These are phyloP conservation scores for Cercospora berteroae DNA, from an alignment of 2,329 filamentous ascomycete genomes.

Conservation along the genomic window DNA sequence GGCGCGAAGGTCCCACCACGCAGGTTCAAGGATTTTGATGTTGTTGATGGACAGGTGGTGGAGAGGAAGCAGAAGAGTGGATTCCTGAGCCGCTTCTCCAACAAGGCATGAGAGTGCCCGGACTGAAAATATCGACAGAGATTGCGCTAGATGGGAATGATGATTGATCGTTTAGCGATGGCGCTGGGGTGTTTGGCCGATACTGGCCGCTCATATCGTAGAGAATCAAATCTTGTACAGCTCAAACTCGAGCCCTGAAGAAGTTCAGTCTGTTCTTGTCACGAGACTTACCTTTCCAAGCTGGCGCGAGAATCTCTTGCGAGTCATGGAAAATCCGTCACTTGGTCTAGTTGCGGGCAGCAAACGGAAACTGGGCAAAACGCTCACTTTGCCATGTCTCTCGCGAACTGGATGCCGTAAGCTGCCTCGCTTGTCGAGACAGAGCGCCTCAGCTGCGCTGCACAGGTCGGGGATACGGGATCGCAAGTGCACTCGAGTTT, in stretches of 20 bases:
- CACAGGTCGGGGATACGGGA: too few species aligned
- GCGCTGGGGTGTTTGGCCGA: not conserved
- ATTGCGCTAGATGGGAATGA: not conserved
- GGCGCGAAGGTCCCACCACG: constrained; percentile 22
- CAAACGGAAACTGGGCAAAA: too few species aligned
- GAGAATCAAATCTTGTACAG: not conserved
- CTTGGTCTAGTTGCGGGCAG: too few species aligned
- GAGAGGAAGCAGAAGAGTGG: constrained; percentile 24
- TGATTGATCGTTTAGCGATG: not conserved
- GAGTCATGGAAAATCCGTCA: too few species aligned
- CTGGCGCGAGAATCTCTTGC: not conserved
- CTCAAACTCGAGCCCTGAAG: not conserved
- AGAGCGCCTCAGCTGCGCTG: too few species aligned
- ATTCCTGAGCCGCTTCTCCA: constrained; percentile 24
- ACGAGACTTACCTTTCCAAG: not conserved
- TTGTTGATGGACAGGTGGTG: constrained; percentile 27
- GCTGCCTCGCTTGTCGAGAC: too few species aligned
- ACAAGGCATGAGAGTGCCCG: constrained; percentile 12
- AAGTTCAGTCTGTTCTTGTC: not conserved
- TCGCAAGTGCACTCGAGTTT: too few species aligned
- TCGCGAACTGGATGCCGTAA: too few species aligned
- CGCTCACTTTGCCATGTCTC: too few species aligned
- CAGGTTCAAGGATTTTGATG: constrained; percentile 27
- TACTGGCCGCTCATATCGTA: not conserved
- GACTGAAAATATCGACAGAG: not conserved